phyloP scores from a whole-genome alignment of 139 green algal genomes.

The Axilococcus clingmanii region DNA sequence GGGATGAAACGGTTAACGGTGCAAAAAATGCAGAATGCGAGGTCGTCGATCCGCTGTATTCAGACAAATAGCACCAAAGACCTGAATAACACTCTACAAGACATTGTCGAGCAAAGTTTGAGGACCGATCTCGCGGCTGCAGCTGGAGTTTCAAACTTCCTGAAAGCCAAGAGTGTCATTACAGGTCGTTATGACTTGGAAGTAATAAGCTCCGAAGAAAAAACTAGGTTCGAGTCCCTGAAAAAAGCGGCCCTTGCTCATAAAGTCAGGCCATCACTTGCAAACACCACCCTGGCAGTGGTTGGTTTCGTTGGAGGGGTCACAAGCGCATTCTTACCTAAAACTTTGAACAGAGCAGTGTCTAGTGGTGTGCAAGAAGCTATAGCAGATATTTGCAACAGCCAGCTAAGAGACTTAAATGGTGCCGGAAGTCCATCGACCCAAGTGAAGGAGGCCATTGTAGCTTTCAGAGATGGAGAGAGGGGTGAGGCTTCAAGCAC shows the following conservation, averaged over 20 bases:
- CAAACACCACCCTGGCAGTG: neutral
- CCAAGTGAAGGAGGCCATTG: neutral
- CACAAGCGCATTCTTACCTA: neutral
- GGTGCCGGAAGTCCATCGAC: neutral
- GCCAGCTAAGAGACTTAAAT: neutral
- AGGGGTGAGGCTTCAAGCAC: neutral
- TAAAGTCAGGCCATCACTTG: neutral
- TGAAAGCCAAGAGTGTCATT: no score
- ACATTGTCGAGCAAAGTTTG: no score
- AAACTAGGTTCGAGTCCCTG: no score
- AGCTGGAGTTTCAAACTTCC: no score
- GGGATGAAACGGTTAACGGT: no score
- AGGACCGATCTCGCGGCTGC: no score
- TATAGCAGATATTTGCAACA: neutral
- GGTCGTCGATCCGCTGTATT: no score
- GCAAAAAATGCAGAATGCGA: no score
- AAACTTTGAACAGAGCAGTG: neutral
- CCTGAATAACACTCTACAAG: no score
- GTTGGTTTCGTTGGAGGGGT: neutral
- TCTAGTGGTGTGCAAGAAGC: slow-evolving; percentile 1
- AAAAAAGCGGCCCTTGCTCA: neutral
- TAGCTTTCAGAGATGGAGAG: neutral
- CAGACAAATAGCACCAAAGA: no score
- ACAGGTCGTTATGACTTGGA: no score
- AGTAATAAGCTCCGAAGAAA: no score